Conservation (phyloP, 768 basidiomycete species). For the Mycena kentingensis region DNA sequence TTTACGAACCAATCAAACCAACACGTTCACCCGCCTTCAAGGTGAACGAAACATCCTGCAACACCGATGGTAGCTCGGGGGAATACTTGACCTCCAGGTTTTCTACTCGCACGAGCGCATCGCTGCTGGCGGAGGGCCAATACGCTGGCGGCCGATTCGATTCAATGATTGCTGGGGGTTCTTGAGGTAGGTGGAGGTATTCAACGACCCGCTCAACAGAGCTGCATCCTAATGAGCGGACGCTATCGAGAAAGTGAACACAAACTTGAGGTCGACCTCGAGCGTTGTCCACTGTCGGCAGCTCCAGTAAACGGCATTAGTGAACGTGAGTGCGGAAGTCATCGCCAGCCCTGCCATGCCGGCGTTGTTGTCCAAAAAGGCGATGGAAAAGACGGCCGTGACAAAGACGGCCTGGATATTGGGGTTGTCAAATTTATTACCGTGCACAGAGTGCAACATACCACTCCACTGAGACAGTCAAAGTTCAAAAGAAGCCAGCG, state of each 20-base stretch:
- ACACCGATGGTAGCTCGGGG: slow-evolving; percentile 78
- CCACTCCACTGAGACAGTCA: slow-evolving; percentile 79
- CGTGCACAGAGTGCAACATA: slow-evolving; percentile 38
- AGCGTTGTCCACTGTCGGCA: slow-evolving; percentile 9
- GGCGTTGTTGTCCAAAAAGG: slow-evolving; percentile 51
- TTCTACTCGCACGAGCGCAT: slow-evolving; percentile 65
- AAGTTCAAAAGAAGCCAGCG: slow-evolving; percentile 85
- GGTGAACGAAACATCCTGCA: slow-evolving; percentile 74
- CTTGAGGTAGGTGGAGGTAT: slow-evolving; percentile 86
- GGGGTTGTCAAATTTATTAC: not conserved
- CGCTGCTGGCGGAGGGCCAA: slow-evolving; percentile 77
- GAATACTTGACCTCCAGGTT: slow-evolving; percentile 81
- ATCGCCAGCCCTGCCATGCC: slow-evolving; percentile 59
- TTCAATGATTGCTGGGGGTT: slow-evolving; percentile 75
- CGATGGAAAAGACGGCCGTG: slow-evolving; percentile 76
- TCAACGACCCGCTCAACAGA: slow-evolving; percentile 89
- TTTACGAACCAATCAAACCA: slow-evolving; percentile 77
- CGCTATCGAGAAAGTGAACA: not conserved
- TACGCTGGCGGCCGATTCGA: slow-evolving; percentile 80
- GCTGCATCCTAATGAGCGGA: slow-evolving; percentile 36
- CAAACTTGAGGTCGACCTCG: slow-evolving; percentile 17
- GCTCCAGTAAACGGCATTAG: slow-evolving; percentile 4
- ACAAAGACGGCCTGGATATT: slow-evolving; percentile 54
- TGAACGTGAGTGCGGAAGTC: slow-evolving; percentile 18
- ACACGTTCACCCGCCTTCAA: slow-evolving; percentile 72